Evolutionary conservation across 257 asterid species (phyloP).

Genomic region (Solanum appendiculatum): DNA sequence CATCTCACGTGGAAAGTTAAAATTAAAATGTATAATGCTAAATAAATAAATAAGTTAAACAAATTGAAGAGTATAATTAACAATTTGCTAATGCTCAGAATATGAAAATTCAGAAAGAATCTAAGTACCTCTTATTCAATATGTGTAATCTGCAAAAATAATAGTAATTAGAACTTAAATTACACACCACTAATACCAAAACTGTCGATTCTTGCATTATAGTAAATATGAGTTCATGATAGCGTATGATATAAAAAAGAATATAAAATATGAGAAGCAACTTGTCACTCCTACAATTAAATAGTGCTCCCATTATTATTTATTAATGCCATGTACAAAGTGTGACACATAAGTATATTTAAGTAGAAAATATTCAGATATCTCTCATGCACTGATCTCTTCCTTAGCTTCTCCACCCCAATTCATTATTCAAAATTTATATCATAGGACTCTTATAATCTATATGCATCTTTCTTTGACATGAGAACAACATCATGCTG

Average conservation of each 20-base stretch:
- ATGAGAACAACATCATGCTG: not conserved
- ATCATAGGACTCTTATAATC: not conserved
- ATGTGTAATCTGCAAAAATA: not conserved
- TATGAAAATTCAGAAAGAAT: not conserved
- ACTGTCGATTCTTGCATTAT: not conserved
- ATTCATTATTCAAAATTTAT: not conserved
- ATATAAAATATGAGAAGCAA: not conserved
- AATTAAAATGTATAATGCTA: not conserved
- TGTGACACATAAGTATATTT: not conserved
- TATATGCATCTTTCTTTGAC: not conserved
- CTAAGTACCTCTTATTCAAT: not conserved
- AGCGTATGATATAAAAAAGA: not conserved
- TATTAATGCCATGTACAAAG: not conserved
- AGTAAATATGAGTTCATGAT: not conserved
- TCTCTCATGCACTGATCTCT: not conserved
- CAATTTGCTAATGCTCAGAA: not conserved
- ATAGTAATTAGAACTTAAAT: not conserved
- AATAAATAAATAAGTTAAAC: not conserved
- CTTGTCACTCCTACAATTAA: not conserved
- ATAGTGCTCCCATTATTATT: not conserved
- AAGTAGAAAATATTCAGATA: not conserved
- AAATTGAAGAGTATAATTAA: not conserved
- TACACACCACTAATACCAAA: not conserved
- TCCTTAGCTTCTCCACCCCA: not conserved
- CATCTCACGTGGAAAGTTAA: not conserved